Evolutionary conservation across 176 grass and related monocot species (phyloP).

Genomic region (Raddia guianensis): DNA sequence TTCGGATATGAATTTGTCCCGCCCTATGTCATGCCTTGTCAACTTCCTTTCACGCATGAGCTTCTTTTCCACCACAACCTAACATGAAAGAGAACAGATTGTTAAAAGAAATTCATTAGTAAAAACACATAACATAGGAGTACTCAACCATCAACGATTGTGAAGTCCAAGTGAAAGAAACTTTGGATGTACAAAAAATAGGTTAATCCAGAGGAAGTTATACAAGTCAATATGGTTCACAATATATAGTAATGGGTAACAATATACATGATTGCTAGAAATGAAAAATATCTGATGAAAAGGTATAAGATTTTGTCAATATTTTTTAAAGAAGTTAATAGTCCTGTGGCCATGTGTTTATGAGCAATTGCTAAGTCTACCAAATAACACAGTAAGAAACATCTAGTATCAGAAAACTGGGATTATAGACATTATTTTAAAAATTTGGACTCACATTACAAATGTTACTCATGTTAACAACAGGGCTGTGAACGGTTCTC

Average conservation of each 20-base stretch:
- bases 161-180: neutral
- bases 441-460: neutral
- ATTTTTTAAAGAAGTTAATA: neutral
- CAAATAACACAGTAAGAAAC: constrained; percentile 23
- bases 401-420: neutral
- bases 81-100: constrained; percentile 28
- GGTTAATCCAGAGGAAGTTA: constrained; percentile 2
- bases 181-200: constrained; percentile 33
- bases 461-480: neutral
- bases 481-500: no score
- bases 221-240: neutral
- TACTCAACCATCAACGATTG: neutral
- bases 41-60: constrained; percentile 88
- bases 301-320: neutral
- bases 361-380: neutral
- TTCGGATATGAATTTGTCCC: constrained; percentile 73
- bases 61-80: constrained; percentile 97
- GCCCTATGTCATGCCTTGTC: constrained; percentile 84
- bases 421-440: constrained; percentile 1
- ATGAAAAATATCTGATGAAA: neutral
- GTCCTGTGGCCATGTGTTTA: neutral
- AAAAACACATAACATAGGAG: neutral
- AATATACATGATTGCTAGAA: neutral
- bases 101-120: constrained; percentile 26
- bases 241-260: constrained; percentile 17